Base-by-base conservation (phyloP, 495 filamentous ascomycete genomes). In the Xylaria sp. region DNA sequence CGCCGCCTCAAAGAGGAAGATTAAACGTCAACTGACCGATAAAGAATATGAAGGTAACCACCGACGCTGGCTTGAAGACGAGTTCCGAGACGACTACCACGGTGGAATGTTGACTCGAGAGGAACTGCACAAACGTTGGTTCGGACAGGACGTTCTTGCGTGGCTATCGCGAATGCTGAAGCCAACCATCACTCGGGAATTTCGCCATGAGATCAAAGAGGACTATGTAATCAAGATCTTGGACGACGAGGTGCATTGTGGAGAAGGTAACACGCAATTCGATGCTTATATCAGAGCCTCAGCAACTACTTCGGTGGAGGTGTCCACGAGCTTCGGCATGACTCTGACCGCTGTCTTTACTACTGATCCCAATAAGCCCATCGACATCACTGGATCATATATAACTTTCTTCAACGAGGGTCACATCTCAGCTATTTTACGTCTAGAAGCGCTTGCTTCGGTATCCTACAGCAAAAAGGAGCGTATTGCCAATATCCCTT, bases 1-100 rank as follows among this genome's bases (percentile, higher is more conserved):
- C n/a, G 71, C 65, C 17, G 46, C 33, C 3, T 31, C 70, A 53
- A 74, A 73, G 31, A 43, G 68, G 33, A 73, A 70, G 64, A 67
- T 59, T 12, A 82, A 80, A 41, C 53, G 77, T 77, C 1, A 73
- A 73, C 48, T 76, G 76, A 24, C 11, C 15, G 2, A 2, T 50
- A 72, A 33, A 19, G 43, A 31, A n/a, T 48, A 31, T 11, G 14
- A 21, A 21, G 68, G 68, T n/a, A 79, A 79, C 58, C 81, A 76
- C 35, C 58, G 50, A 9, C 73, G 79, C 5, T 82, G 76, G 74
- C 71, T 83, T 0, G 81, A 83, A 63, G 80, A 80, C 1, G 81
- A 79, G 59, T 82, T 64, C 68, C 75, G 78, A 0, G 80, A 83
- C 58, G 80, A 76, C 48, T 61, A 52, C 57, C 76, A 80, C 58